These are phyloP conservation scores for Thinopyrum elongatum DNA, from an alignment of 176 grass and related monocot species.

Conservation along the genomic window DNA sequence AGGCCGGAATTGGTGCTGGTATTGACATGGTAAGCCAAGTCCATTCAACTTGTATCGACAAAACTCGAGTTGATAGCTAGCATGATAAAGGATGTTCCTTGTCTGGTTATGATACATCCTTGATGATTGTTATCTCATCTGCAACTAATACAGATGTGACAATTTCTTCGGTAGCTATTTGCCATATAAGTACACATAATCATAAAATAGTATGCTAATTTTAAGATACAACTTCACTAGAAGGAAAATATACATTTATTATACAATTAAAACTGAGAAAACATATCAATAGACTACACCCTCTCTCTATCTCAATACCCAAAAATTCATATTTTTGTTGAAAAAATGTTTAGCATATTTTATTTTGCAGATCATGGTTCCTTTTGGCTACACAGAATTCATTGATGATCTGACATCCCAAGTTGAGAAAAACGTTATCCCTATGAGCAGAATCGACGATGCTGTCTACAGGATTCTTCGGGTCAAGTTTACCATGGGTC, in stretches of 20 bases:
- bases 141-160: not conserved
- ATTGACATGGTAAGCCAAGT: conserved; percentile 60
- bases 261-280: no score
- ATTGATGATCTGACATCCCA: conserved; percentile 47
- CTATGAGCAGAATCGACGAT: conserved; percentile 69
- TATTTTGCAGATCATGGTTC: conserved; percentile 64
- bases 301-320: no score
- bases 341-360: no score
- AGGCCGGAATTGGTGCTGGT: conserved; percentile 57
- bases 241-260: no score
- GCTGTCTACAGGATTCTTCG: conserved; percentile 59
- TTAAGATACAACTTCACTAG: no score
- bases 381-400: conserved; percentile 48
- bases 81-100: not conserved
- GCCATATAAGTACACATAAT: no score
- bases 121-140: not conserved
- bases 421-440: conserved; percentile 59
- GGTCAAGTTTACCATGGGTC: conserved; percentile 73
- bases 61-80: not conserved
- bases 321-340: no score
- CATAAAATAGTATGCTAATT: no score
- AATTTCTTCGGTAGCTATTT: not conserved
- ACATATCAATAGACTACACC: no score
- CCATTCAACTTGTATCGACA: not conserved
- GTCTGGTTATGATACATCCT: not conserved